Evolutionary conservation across 495 filamentous ascomycete genomes (phyloP), one percentile per base, ranked within the genome.

Genomic region (Podospora pseudocomata): DNA sequence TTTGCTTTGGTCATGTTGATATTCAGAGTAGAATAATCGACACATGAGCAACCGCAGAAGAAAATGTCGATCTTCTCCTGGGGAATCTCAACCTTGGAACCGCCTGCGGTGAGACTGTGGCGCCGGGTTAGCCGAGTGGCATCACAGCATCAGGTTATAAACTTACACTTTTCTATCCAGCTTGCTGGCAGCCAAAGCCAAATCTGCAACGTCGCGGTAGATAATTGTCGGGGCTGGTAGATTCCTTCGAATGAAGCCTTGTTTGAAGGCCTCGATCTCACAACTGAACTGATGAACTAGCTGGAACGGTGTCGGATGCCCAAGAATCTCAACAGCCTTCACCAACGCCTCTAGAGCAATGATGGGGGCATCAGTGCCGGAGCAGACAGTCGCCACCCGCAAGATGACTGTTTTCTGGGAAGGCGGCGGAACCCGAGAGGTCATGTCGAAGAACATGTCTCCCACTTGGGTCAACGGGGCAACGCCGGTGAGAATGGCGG

Each of bases 171-270:
- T 68, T 1, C 72, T 71, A 0, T 75, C 71, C 6, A 73, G 67
- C 57, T 80, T 71, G 59, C 77, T 72, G 3, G 67, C 70, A 15
- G 61, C 60, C 16, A 5, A 30, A 0, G 73, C 70, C 57, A 95
- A 77, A 70, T 95, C 89, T 6, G 78, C 79, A 3, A 94, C 85
- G 76, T 96, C 90, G 6, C 89, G 80, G 65, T 93, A 93, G 16
- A 95, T 77, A 32, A 88, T 76, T 0, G 80, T 80, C 0, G 65
- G 67, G 15, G 86, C 85, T 11, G 83, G 80, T 65, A 90, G 88
- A 75, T 95, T 96, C 16, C 90, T 82, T 69, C 90, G 83, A 68
- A 96, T 95, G 74, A 91, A 94, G 2, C 87, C 87, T 73, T 94
- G 91, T 72, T 95, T 95, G 76, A 84, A 90, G 0, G 86, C 83